A percentile compares a stretch with the other conserved stretches of the same genome.
Conservation (phyloP, 2,329 filamentous ascomycete species). For the Blastomyces silverae region DNA sequence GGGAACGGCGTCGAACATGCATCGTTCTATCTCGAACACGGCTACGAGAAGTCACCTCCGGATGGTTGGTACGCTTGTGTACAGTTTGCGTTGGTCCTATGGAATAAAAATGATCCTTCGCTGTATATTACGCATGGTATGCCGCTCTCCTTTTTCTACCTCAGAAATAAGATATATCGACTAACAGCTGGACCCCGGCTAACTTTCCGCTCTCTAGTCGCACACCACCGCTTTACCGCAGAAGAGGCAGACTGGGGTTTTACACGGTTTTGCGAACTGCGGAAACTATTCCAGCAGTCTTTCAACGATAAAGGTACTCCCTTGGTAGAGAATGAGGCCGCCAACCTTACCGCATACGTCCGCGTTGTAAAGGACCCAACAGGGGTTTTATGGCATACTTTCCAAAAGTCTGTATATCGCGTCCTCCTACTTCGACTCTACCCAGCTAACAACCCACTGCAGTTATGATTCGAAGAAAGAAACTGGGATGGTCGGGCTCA, state of each 20-base stretch:
- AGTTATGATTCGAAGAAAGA: constrained; percentile 98
- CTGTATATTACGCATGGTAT: constrained; percentile 68
- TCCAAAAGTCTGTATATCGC: constrained; percentile 35
- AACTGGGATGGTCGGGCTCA: constrained; percentile 91
- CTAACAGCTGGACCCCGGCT: constrained; percentile 17
- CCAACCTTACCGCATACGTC: constrained; percentile 44
- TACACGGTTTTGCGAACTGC: constrained; percentile 86
- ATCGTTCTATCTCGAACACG: constrained; percentile 95
- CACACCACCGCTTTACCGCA: constrained; percentile 92
- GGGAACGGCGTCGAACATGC: constrained; percentile 92
- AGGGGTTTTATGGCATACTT: constrained; percentile 45
- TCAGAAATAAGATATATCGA: constrained; percentile 1
- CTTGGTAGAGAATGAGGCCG: constrained; percentile 44
- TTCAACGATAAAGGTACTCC: constrained; percentile 64
- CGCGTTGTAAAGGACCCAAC: constrained; percentile 46
- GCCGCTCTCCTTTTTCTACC: constrained; percentile 13
- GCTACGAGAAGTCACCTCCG: constrained; percentile 68
- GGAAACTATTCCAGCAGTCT: constrained; percentile 70
- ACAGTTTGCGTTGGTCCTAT: constrained; percentile 88
- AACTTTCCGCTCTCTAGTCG: constrained; percentile 41
- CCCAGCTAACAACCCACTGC: constrained; percentile 39
- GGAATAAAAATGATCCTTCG: constrained; percentile 88
- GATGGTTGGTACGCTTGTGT: constrained; percentile 96
- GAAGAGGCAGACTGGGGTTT: constrained; percentile 99
- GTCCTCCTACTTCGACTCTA: constrained; percentile 21